Evolutionary conservation across 2,329 filamentous ascomycete species (phyloP).

Genomic region (Colletotrichum brevisporum): DNA sequence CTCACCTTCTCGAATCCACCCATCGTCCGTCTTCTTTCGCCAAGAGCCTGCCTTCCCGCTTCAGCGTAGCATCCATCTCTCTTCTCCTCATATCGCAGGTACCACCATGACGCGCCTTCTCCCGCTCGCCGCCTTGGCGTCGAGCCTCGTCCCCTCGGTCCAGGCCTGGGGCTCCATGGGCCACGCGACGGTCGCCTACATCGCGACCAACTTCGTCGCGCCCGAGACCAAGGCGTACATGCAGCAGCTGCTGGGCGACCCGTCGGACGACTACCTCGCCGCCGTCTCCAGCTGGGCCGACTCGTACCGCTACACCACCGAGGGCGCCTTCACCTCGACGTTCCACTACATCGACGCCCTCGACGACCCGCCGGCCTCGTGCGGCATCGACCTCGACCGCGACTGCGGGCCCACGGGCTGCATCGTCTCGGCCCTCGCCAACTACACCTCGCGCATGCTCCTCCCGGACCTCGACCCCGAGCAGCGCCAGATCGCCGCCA

Average conservation of each 20-base stretch:
- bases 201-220: slow-evolving; percentile 64
- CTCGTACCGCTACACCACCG: slow-evolving; percentile 41
- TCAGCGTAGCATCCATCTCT: slow-evolving; percentile 9
- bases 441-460: slow-evolving; percentile 47
- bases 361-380: slow-evolving; percentile 39
- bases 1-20: neutral
- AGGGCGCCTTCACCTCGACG: slow-evolving; percentile 41
- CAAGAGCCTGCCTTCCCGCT: neutral
- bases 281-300: slow-evolving; percentile 55
- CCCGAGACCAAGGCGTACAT: slow-evolving; percentile 49
- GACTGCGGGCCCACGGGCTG: slow-evolving; percentile 41
- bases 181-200: slow-evolving; percentile 68
- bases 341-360: slow-evolving; percentile 42
- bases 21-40: neutral
- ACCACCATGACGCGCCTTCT: slow-evolving; percentile 45
- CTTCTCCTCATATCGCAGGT: neutral
- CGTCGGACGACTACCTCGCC: slow-evolving; percentile 62
- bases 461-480: slow-evolving; percentile 59
- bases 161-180: slow-evolving; percentile 60
- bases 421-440: slow-evolving; percentile 41
- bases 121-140: slow-evolving; percentile 43
- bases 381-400: slow-evolving; percentile 41
- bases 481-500: slow-evolving; percentile 41
- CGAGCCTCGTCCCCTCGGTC: slow-evolving; percentile 35
- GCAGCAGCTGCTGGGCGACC: slow-evolving; percentile 54